phyloP scores from a whole-genome alignment of 371 early-diverging fungal species.

The Syncephalastrum sp. region DNA sequence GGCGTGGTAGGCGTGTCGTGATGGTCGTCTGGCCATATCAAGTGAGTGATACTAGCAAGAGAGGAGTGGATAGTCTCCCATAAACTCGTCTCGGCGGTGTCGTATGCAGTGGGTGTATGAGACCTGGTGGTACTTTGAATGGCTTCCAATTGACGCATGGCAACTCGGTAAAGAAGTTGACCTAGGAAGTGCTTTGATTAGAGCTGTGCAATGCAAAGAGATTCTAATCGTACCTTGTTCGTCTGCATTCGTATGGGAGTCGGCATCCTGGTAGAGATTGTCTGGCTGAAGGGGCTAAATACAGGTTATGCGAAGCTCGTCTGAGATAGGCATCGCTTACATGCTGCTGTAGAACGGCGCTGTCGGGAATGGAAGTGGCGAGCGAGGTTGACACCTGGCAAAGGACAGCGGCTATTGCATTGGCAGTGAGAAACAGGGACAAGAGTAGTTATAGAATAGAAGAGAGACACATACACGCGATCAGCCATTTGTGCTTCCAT shows the following conservation, averaged over 20 bases:
- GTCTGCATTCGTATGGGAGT: slow-evolving; percentile 2
- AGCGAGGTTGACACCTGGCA: too few species aligned
- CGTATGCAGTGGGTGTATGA: background rate
- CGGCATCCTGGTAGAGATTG: background rate
- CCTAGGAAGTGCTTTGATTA: slow-evolving; percentile 13
- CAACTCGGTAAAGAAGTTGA: slow-evolving; percentile 29
- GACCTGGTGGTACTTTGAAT: slow-evolving; percentile 12
- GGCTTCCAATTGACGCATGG: slow-evolving; percentile 24
- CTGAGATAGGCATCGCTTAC: too few species aligned
- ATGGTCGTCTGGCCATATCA: background rate
- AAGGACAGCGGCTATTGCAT: too few species aligned
- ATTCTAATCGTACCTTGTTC: slow-evolving; percentile 3
- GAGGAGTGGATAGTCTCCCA: slow-evolving; percentile 2
- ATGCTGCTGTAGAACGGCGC: too few species aligned
- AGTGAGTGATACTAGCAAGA: slow-evolving; percentile 1
- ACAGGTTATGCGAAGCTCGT: too few species aligned
- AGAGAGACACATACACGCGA: too few species aligned
- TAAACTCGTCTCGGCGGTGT: background rate
- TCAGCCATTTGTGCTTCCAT: too few species aligned
- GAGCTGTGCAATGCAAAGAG: background rate
- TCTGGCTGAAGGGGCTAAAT: too few species aligned
- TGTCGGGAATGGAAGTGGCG: too few species aligned
- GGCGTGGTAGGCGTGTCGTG: background rate
- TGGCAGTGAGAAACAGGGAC: too few species aligned
- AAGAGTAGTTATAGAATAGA: too few species aligned